A percentile compares a stretch with the other conserved stretches of the same genome.
phyloP scores from a whole-genome alignment of 2,329 filamentous ascomycete species.

The Fusarium gaditjirri region DNA sequence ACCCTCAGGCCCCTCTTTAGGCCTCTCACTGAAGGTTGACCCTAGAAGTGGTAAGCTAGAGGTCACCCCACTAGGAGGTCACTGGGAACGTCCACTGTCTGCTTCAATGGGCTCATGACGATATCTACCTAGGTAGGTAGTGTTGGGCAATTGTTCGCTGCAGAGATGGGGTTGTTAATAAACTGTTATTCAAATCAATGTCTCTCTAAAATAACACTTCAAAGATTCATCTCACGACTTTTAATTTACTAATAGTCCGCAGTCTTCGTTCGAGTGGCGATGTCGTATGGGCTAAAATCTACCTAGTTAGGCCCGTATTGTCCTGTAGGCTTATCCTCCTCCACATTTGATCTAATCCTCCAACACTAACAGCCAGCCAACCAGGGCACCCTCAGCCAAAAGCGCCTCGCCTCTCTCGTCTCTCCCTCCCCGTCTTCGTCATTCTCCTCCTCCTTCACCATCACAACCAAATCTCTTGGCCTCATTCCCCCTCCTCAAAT shows the following conservation, averaged over 20 bases:
- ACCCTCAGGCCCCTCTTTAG: slow-evolving; percentile 6
- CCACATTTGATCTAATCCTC: slow-evolving; percentile 28
- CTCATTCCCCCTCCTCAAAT: slow-evolving; percentile 12
- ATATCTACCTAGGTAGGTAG: not conserved
- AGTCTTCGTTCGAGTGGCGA: slow-evolving; percentile 28
- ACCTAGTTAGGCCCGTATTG: not conserved
- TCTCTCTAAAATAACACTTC: not conserved
- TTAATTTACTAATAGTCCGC: not conserved
- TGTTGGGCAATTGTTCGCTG: not conserved
- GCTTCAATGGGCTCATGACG: slow-evolving; percentile 3
- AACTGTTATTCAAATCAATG: not conserved
- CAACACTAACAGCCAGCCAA: slow-evolving; percentile 11
- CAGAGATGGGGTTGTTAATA: not conserved
- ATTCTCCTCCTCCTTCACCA: slow-evolving; percentile 20
- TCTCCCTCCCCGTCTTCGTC: slow-evolving; percentile 29
- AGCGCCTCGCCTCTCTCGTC: slow-evolving; percentile 20
- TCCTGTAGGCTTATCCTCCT: slow-evolving; percentile 24
- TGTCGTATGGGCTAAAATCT: slow-evolving; percentile 31
- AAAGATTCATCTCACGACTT: not conserved
- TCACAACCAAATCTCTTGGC: slow-evolving; percentile 17
- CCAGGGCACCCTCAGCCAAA: not conserved
- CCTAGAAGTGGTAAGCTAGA: not conserved
- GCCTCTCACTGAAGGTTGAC: slow-evolving; percentile 5
- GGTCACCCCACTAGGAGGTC: slow-evolving; percentile 8
- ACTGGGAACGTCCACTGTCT: slow-evolving; percentile 4